These are phyloP conservation scores for Strigomonas culicis DNA, from an alignment of 208 protist species.

Conservation along the genomic window DNA sequence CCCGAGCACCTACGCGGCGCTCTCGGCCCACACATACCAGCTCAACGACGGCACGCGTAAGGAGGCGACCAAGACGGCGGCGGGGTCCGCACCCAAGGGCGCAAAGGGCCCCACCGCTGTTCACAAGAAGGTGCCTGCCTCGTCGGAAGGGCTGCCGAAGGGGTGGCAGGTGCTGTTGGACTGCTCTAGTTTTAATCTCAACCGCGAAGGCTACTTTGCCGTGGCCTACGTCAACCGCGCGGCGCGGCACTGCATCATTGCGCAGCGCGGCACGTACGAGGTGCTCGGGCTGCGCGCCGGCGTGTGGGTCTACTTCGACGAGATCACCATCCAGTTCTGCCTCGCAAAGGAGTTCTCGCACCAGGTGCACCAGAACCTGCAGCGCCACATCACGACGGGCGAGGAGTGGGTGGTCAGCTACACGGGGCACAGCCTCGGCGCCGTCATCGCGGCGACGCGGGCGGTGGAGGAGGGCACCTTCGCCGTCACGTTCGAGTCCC, in stretches of 20 bases:
- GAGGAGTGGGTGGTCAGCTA: slow-evolving; percentile 70
- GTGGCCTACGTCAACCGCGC: slow-evolving; percentile 75
- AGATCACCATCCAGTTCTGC: slow-evolving; percentile 83
- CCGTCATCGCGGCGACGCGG: slow-evolving; percentile 74
- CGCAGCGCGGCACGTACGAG: slow-evolving; percentile 84
- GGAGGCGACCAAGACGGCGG: neutral
- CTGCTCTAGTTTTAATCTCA: slow-evolving; percentile 54
- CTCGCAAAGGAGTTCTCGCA: slow-evolving; percentile 85
- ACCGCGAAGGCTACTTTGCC: slow-evolving; percentile 86
- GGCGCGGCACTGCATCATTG: slow-evolving; percentile 72
- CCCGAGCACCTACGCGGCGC: slow-evolving; percentile 65
- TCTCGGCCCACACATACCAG: slow-evolving; percentile 76
- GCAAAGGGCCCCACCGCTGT: no score
- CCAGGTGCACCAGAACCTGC: slow-evolving; percentile 54
- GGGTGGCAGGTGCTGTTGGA: slow-evolving; percentile 73
- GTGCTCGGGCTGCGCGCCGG: slow-evolving; percentile 74
- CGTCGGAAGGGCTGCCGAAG: slow-evolving; percentile 36
- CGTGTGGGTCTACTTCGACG: slow-evolving; percentile 90
- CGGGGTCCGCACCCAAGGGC: no score
- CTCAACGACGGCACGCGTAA: neutral
- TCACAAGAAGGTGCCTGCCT: no score
- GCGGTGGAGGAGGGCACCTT: slow-evolving; percentile 73
- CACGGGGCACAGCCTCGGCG: slow-evolving; percentile 89
- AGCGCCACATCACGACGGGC: slow-evolving; percentile 14
- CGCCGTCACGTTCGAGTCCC: slow-evolving; percentile 87